Evolutionary conservation across 352 stramenopile genomes (phyloP).

Genomic region (Chrysophaeum taylorii): DNA sequence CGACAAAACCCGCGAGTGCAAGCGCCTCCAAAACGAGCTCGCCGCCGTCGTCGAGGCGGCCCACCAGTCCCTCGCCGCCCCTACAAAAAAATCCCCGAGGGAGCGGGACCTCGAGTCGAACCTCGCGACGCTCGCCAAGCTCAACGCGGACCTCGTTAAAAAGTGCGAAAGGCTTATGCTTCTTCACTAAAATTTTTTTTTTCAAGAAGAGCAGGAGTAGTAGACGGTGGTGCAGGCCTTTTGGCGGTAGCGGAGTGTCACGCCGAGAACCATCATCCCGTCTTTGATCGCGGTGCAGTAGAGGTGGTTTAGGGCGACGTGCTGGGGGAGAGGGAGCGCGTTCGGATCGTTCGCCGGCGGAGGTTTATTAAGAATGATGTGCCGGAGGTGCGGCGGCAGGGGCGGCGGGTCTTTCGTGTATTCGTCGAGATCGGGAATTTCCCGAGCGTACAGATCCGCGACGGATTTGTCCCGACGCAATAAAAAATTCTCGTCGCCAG

Average conservation of each 20-base stretch:
- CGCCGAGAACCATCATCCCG: conserved; percentile 98
- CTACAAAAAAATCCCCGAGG: too few species aligned
- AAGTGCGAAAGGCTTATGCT: not conserved
- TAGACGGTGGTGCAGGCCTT: conserved; percentile 97
- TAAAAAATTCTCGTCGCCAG: conserved; percentile 63
- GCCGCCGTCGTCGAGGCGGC: too few species aligned
- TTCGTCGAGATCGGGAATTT: conserved; percentile 94
- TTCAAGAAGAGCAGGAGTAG: conserved; percentile 69
- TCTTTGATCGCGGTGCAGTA: conserved; percentile 91
- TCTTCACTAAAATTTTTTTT: not conserved
- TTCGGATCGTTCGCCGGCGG: conserved; percentile 83
- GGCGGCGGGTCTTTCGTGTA: conserved; percentile 98
- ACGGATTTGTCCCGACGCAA: too few species aligned
- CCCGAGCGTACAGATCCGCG: conserved; percentile 83
- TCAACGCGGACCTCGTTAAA: too few species aligned
- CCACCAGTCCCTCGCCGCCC: too few species aligned
- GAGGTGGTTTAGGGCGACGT: conserved; percentile 97
- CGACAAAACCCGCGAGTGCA: too few species aligned
- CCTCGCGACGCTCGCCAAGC: too few species aligned
- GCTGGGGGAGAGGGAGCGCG: conserved; percentile 87
- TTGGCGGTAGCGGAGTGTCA: conserved; percentile 91
- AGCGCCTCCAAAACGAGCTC: too few species aligned
- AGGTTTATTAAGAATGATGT: conserved; percentile 99
- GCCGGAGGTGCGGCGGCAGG: conserved; percentile 89
- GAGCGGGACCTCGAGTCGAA: too few species aligned